Percentiles rank a stretch among this genome's conserved stretches.
Evolutionary conservation across 108 stramenopile species (phyloP).

Genomic region (Fragilariopsis cylindrus): DNA sequence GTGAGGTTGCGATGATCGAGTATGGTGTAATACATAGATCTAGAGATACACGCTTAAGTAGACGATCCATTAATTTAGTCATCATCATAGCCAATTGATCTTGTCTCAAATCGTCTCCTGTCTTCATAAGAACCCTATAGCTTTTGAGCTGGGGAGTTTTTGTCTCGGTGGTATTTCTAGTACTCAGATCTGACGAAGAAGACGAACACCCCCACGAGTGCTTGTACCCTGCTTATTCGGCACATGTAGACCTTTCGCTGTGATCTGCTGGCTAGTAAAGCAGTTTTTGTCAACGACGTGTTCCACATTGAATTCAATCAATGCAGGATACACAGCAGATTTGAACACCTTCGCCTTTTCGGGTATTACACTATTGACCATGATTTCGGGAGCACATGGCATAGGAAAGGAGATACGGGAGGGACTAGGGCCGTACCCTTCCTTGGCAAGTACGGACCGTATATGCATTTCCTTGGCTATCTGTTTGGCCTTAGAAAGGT

Average conservation of each 20-base stretch:
- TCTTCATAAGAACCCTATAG: slow-evolving; percentile 96
- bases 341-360: slow-evolving; percentile 86
- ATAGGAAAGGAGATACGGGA: slow-evolving; percentile 73
- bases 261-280: slow-evolving; percentile 7
- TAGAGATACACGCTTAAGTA: slow-evolving; percentile 94
- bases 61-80: slow-evolving; percentile 96
- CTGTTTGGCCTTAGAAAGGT: slow-evolving; percentile 74
- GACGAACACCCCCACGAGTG: not conserved
- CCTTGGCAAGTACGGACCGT: slow-evolving; percentile 58
- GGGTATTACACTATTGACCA: slow-evolving; percentile 71
- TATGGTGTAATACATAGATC: slow-evolving; percentile 83
- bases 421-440: slow-evolving; percentile 37
- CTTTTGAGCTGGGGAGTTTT: not conserved
- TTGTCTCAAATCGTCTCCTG: slow-evolving; percentile 98
- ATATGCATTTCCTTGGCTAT: slow-evolving; percentile 88
- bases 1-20: slow-evolving; percentile 91
- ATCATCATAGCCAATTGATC: slow-evolving; percentile 98
- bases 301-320: slow-evolving; percentile 85
- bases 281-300: slow-evolving; percentile 31
- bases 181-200: not conserved
- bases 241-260: not conserved
- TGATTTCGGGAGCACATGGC: slow-evolving; percentile 88
- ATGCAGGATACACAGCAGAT: slow-evolving; percentile 95
- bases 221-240: not conserved
- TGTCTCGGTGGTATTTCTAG: not conserved